Percentiles rank a stretch among this genome's conserved stretches.
Conservation (phyloP, 2,329 filamentous ascomycete species). For the Neopestalotiopsis clavispora region DNA sequence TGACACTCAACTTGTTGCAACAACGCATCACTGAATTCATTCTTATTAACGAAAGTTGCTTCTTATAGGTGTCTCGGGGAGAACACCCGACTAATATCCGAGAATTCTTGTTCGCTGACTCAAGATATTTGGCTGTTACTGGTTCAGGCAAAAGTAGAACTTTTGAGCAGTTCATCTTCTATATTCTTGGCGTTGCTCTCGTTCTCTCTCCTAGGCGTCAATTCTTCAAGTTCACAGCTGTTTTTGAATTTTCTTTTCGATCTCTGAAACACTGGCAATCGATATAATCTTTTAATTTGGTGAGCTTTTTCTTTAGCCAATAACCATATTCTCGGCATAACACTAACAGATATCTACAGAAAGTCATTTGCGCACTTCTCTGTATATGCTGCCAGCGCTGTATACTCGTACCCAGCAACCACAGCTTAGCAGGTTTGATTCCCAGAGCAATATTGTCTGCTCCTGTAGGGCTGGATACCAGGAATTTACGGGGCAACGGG, state of each 20-base stretch:
- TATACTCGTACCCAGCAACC: background rate
- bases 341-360: background rate
- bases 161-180: background rate
- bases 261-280: no score
- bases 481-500: background rate
- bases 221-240: no score
- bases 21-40: background rate
- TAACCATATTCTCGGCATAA: no score
- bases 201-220: no score
- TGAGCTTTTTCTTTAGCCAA: no score
- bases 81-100: background rate
- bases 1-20: no score
- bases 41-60: background rate
- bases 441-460: background rate
- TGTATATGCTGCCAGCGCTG: background rate
- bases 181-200: background rate
- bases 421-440: background rate
- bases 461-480: background rate
- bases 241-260: no score
- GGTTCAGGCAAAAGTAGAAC: background rate
- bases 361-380: background rate
- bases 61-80: background rate
- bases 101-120: background rate
- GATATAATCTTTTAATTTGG: no score
- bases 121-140: background rate